Evolutionary conservation across 345 rosid species (phyloP).

Genomic region (Citrus maxima): DNA sequence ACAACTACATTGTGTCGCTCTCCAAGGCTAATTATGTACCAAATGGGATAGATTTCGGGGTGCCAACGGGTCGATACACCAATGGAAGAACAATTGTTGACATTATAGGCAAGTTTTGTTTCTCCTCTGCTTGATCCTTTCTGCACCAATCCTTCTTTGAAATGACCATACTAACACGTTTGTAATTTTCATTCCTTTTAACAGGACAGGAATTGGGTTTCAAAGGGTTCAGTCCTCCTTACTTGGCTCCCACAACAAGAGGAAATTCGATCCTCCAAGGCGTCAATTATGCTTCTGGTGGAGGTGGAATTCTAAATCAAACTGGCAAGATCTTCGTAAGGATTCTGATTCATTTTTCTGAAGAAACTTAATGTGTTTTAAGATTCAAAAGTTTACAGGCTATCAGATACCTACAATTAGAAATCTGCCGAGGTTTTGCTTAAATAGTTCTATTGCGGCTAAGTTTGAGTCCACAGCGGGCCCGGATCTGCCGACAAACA

Average conservation of each 20-base stretch:
- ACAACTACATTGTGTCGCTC: conserved; percentile 62
- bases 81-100: conserved; percentile 82
- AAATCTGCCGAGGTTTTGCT: background rate
- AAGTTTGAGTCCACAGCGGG: background rate
- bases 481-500: background rate
- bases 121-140: background rate
- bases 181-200: background rate
- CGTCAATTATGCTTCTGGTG: conserved; percentile 85
- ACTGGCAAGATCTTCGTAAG: conserved; percentile 77
- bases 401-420: background rate
- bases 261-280: conserved; percentile 53
- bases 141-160: background rate
- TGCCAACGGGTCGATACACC: conserved; percentile 74
- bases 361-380: background rate
- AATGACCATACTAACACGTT: background rate
- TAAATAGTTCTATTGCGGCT: background rate
- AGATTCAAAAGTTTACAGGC: background rate
- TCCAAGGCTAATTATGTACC: conserved; percentile 63
- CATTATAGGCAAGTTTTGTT: conserved; percentile 45
- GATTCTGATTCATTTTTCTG: background rate
- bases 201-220: conserved; percentile 50
- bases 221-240: conserved; percentile 53
- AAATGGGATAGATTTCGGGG: conserved; percentile 72
- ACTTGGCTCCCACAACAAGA: conserved; percentile 61
- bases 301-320: conserved; percentile 67